These are phyloP conservation scores for Magnusiomyces fungicola DNA, from an alignment of 1,139 yeast species.

Conservation along the genomic window DNA sequence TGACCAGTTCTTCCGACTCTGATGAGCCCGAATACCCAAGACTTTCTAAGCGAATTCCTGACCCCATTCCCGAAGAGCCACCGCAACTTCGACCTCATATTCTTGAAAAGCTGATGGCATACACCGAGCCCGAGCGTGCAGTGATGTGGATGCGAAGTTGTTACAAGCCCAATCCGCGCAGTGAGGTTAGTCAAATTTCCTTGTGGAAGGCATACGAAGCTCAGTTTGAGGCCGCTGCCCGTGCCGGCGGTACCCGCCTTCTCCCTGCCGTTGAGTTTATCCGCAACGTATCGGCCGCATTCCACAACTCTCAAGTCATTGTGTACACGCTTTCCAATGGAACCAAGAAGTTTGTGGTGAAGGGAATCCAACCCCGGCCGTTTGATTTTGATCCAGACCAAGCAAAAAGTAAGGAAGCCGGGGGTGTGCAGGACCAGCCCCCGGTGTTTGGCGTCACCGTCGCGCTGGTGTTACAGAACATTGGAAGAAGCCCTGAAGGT, in stretches of 20 bases:
- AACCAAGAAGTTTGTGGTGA: slow-evolving; percentile 76
- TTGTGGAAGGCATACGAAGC: slow-evolving; percentile 93
- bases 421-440: background rate
- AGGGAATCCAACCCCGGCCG: slow-evolving; percentile 70
- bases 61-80: slow-evolving; percentile 48
- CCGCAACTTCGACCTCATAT: slow-evolving; percentile 59
- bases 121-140: slow-evolving; percentile 87
- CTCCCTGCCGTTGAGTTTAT: slow-evolving; percentile 95
- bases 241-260: slow-evolving; percentile 44
- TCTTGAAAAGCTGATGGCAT: slow-evolving; percentile 50
- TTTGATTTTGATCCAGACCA: background rate
- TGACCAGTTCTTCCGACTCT: slow-evolving; percentile 24
- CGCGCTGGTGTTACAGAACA: slow-evolving; percentile 33
- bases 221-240: slow-evolving; percentile 55
- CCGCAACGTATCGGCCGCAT: slow-evolving; percentile 86
- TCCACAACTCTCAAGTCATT: slow-evolving; percentile 90
- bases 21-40: slow-evolving; percentile 31
- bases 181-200: slow-evolving; percentile 92
- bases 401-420: background rate
- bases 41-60: slow-evolving; percentile 34
- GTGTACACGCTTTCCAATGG: slow-evolving; percentile 56
- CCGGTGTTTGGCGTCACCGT: slow-evolving; percentile 33
- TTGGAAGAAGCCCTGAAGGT: slow-evolving; percentile 32
- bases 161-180: slow-evolving; percentile 65
- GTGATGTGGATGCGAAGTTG: slow-evolving; percentile 93